Conservation (phyloP, 208 protist genomes). For the Trypanosoma vivax region DNA sequence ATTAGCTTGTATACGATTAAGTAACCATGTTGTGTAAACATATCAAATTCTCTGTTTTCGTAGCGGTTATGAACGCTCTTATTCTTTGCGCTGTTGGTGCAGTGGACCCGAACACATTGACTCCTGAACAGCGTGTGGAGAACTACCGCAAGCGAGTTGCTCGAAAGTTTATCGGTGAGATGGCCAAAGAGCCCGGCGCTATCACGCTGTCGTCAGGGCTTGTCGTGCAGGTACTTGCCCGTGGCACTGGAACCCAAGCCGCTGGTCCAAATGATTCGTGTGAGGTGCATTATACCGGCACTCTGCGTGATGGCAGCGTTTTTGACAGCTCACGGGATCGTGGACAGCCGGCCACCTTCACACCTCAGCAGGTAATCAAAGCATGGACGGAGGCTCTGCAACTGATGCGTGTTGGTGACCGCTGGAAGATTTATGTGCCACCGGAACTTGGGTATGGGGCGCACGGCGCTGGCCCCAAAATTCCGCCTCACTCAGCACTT, state of each 20-base stretch:
- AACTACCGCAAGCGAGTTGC: constrained; percentile 37
- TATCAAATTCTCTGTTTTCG: no score
- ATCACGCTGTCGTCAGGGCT: constrained; percentile 70
- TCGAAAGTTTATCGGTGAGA: constrained; percentile 38
- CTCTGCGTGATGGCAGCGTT: constrained; percentile 37
- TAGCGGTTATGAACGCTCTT: no score
- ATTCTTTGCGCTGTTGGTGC: neutral
- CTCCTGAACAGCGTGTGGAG: constrained; percentile 33
- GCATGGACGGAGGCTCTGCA: constrained; percentile 71
- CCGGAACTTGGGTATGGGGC: constrained; percentile 65
- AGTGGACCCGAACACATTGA: constrained; percentile 9
- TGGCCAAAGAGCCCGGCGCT: constrained; percentile 27
- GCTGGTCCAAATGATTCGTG: constrained; percentile 47
- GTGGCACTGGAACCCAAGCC: constrained; percentile 42
- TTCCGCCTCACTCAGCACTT: constrained; percentile 41
- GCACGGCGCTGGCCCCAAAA: constrained; percentile 27
- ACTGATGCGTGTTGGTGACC: constrained; percentile 83
- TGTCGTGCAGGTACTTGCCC: constrained; percentile 41
- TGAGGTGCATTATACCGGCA: constrained; percentile 62
- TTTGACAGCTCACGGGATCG: constrained; percentile 50
- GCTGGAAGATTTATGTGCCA: constrained; percentile 67
- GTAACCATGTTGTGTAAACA: no score
- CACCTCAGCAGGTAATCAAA: constrained; percentile 39
- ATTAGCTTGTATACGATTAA: no score
- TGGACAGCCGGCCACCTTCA: constrained; percentile 47